Evolutionary conservation across 2,329 filamentous ascomycete species (phyloP), one percentile per base, ranked within the genome.

Genomic region (Aspergillus eucalypticola): DNA sequence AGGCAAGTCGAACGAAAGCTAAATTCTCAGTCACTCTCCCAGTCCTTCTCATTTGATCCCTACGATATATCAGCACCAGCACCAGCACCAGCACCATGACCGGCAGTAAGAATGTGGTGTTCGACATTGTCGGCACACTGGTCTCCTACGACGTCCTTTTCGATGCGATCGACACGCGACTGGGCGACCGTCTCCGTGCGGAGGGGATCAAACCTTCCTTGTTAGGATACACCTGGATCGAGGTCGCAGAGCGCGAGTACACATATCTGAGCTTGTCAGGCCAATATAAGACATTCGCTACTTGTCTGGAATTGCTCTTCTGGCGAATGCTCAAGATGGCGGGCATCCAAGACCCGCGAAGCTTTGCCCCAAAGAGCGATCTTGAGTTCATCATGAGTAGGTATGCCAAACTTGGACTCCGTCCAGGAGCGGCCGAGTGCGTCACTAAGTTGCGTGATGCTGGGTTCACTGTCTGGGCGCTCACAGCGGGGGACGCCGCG

Each of bases 221-320:
- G 5, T 75, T 81, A 8, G 78, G 75, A 13, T 78, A 72, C 52
- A 69, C 75, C 4, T 81, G 77, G 78, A 75, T 78, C 63, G 76
- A 77, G 50, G 70, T 71, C 3, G 73, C 77, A 3, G 79, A 81
- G 58, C 72, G 75, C 5, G 78, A 82, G 61, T 81, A 78, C 65
- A 81, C 78, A 5, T 81, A 77, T 56, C 71, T 82, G 3, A 78
- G 74, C 41, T 69, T 81, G 15, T 75, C 74, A 0, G 73, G 71
- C 0, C 65, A 69, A 11, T 80, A 82, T 63, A 70, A 64, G 1
- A 67, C 71, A 0, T 81, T 77, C 60, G 73, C 69, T 11, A 62
- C 74, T 3, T 71, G 80, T 10, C 73, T 81, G 55, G 66, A 69
- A 15, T 67, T 71, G 0, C 61, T 80, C 5, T 81, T 81, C 70